A percentile compares a stretch with the other conserved stretches of the same genome.
phyloP scores from a whole-genome alignment of 1,284 basidiomycete species.

The Puccinia hordei region DNA sequence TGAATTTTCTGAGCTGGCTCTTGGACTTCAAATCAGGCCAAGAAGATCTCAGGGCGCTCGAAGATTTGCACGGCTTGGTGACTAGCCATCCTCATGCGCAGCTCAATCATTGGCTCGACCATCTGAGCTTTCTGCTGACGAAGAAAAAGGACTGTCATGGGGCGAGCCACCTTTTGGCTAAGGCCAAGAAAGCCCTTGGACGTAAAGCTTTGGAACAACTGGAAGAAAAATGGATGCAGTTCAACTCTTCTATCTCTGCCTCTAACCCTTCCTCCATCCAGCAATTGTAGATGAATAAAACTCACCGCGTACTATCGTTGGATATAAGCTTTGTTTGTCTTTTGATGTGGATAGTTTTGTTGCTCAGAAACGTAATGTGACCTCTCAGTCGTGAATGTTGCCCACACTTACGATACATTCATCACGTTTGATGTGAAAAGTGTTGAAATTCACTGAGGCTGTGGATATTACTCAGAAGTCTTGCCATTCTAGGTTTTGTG shows the following conservation, averaged over 20 bases:
- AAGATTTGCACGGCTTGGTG: slow-evolving; percentile 5
- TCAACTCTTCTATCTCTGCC: background rate
- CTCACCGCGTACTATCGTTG: too few relatives aligned
- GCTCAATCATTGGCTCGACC: slow-evolving; percentile 7
- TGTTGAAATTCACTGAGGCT: too few relatives aligned
- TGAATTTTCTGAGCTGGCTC: slow-evolving; percentile 24
- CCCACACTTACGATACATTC: background rate
- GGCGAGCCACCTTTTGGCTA: slow-evolving; percentile 13
- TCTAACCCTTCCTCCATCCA: background rate
- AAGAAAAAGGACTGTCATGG: slow-evolving; percentile 11
- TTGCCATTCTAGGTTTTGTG: background rate
- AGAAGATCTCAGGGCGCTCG: slow-evolving; percentile 8
- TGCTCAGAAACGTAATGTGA: background rate
- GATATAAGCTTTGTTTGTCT: background rate
- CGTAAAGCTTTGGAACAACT: slow-evolving; percentile 15
- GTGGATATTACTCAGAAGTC: too few relatives aligned
- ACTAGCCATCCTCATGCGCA: slow-evolving; percentile 29
- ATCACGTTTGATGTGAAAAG: too few relatives aligned
- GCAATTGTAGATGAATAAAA: background rate
- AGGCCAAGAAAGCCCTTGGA: slow-evolving; percentile 14
- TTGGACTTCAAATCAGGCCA: background rate
- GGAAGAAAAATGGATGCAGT: slow-evolving; percentile 18
- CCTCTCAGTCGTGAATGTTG: background rate
- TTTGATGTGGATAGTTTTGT: background rate
- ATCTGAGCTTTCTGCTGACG: slow-evolving; percentile 18